Evolutionary conservation across 163 green algal species (phyloP), one percentile per base, ranked within the genome.

Genomic region (Chlamydomonas reinhardtii): DNA sequence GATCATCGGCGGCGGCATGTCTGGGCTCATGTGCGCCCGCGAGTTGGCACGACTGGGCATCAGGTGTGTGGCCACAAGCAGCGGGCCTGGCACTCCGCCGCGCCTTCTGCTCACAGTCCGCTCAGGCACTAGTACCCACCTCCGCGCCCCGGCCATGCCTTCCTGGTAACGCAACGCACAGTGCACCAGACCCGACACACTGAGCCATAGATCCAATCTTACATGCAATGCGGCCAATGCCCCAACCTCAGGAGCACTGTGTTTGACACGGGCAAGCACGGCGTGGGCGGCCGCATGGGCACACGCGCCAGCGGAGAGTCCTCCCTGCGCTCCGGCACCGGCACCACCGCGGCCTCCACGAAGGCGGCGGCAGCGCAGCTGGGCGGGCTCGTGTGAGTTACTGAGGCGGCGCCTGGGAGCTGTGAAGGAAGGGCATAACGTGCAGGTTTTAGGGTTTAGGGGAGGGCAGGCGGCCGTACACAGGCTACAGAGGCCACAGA

Each of bases 1-100:
- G 48, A 95, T 97, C 68, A 94, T 97, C 19, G 94, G 94, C 0
- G 94, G 94, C 34, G 94, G 94, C 32, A 84, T 97, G 34, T 86
- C 90, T 9, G 94, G 94, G 17, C 87, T 97, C 27, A 84, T 89
- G 1, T 97, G 95, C 82, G 92, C 93, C 17, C 76, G 86, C 31
- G 89, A 91, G 86, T 83, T 97, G 25, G 90, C 94, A 0, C 20
- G 83, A 16, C 87, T 82, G 29, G 92, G 92, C 37, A 90, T 97
- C 35, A 73, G 83, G 22, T 90, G 68, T 11, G 62, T 35, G 17
- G 31, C 32, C 27, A 5, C n/a, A n/a, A n/a, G n/a, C n/a, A n/a
- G n/a, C n/a, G n/a, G n/a, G n/a, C n/a, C n/a, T n/a, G n/a, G n/a
- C n/a, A n/a, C n/a, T n/a, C n/a, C n/a, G n/a, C n/a, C n/a, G n/a